phyloP scores from a whole-genome alignment of 345 rosid genomes.

The Citropsis articulata region DNA sequence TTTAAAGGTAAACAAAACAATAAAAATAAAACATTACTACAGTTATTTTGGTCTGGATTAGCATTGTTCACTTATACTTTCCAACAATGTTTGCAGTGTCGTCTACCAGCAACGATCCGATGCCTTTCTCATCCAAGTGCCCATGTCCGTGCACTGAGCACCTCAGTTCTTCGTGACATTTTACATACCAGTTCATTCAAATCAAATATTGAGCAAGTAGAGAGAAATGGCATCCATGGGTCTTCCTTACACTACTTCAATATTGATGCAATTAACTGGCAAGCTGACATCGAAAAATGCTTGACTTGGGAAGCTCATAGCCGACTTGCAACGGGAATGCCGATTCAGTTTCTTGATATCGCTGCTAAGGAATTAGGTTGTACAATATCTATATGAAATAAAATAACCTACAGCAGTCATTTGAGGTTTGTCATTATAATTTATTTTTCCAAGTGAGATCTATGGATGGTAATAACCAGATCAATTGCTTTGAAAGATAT shows the following conservation, averaged over 20 bases:
- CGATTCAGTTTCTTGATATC: conserved; percentile 55
- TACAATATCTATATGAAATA: conserved; percentile 41
- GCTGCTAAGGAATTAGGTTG: conserved; percentile 91
- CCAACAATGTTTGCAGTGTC: conserved; percentile 63
- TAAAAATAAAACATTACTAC: neutral
- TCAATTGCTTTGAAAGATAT: conserved; percentile 6
- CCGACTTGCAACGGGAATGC: conserved; percentile 63
- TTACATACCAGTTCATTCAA: conserved; percentile 47
- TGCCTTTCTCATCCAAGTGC: conserved; percentile 95
- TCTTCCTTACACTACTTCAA: conserved; percentile 52
- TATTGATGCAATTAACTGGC: conserved; percentile 64
- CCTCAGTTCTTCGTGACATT: conserved; percentile 74
- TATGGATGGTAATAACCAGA: conserved; percentile 11
- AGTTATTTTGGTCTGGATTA: neutral
- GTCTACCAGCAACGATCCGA: conserved; percentile 73
- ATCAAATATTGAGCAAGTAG: conserved; percentile 35
- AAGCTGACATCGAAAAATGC: conserved; percentile 72
- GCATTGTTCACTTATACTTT: neutral
- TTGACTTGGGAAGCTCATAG: conserved; percentile 89
- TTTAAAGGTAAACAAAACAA: conserved; percentile 54
- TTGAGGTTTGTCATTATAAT: conserved; percentile 12
- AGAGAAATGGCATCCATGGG: conserved; percentile 49
- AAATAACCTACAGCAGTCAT: conserved; percentile 6
- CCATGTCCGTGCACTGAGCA: conserved; percentile 89
- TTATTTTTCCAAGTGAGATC: conserved; percentile 3